Base-by-base conservation (phyloP, 139 green algal species). In the Micractinium conductrix region DNA sequence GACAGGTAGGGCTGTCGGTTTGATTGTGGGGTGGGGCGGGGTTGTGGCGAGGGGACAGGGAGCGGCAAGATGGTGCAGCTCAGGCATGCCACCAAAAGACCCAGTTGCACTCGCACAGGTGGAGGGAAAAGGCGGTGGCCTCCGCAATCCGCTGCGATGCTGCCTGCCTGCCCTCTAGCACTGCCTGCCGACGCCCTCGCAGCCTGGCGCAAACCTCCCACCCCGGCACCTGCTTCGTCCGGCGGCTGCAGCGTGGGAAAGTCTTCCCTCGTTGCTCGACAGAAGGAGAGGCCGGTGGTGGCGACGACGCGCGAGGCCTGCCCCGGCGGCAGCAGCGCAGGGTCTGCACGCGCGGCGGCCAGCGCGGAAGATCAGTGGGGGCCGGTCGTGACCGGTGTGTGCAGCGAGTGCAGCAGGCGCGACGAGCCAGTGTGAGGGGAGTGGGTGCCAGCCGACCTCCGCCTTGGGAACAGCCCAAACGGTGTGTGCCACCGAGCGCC, bases 231-330 rank as follows among this genome's bases (percentile, higher is more conserved):
- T 78, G 45, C 70, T 4, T 80, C 37, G 22, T 86, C 80, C 4
- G 87, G 84, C 2, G 84, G 84, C 69, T 87, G 85, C 70, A 80
- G 60, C 2, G 43, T 63, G n/a, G 63, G 67, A 70, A 85, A 88
- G 21, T 50, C n/a, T 71, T 85, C 85, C 0, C 78, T 33, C 1
- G 79, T 84, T 9, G 10, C 37, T 0, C 50, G 58, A 33, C 35
- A 53, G 37, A 88, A 81, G 26, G 84, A 88, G 55, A 88, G 58
- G 33, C 55, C 65, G 2, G 74, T 53, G 9, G 85, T 88, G 37
- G 58, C 80, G 12, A 74, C 48, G 30, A 88, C 24, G 10, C 72
- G 42, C 2, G 69, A 40, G 2, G 38, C 45, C 79, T 80, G 79
- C 6, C 85, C 69, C 2, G 58, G 44, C 3, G 60, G 85, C 44